These are phyloP conservation scores for Pseudocercospora ulei DNA, from an alignment of 2,329 filamentous ascomycete genomes.

Conservation along the genomic window DNA sequence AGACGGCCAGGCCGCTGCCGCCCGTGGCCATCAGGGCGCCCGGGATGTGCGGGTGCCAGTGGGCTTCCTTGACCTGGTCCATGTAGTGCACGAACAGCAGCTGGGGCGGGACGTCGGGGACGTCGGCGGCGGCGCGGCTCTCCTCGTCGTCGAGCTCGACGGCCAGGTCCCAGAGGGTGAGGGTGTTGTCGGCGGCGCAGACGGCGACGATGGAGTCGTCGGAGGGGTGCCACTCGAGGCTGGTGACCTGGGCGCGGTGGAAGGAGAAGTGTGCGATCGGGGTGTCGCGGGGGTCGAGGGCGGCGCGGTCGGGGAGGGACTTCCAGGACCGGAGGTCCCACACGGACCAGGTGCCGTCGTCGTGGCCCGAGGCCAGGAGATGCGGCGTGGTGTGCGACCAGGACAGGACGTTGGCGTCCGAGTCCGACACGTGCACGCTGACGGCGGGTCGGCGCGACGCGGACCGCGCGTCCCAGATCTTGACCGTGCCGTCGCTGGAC, in stretches of 20 bases:
- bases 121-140: slow-evolving; percentile 75
- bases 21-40: slow-evolving; percentile 84
- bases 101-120: slow-evolving; percentile 86
- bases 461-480: slow-evolving; percentile 88
- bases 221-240: slow-evolving; percentile 92
- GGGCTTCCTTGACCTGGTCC: slow-evolving; percentile 85
- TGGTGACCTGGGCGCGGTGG: slow-evolving; percentile 93
- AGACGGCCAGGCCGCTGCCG: slow-evolving; percentile 61
- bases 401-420: slow-evolving; percentile 91
- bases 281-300: too few relatives aligned
- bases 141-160: slow-evolving; percentile 97
- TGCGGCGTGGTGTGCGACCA: slow-evolving; percentile 87
- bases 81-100: slow-evolving; percentile 95
- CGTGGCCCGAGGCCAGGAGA: slow-evolving; percentile 81
- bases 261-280: slow-evolving; percentile 91
- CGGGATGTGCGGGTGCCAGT: slow-evolving; percentile 96
- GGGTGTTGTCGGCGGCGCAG: slow-evolving; percentile 82
- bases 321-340: slow-evolving; percentile 98
- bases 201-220: slow-evolving; percentile 94
- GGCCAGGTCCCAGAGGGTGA: slow-evolving; percentile 92
- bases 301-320: slow-evolving; percentile 38
- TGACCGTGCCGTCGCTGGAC: slow-evolving; percentile 85
- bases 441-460: slow-evolving; percentile 84
- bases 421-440: slow-evolving; percentile 69
- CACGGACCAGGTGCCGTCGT: slow-evolving; percentile 87